phyloP scores from a whole-genome alignment of 164 flowering plant species.

The Litsea cubeba region DNA sequence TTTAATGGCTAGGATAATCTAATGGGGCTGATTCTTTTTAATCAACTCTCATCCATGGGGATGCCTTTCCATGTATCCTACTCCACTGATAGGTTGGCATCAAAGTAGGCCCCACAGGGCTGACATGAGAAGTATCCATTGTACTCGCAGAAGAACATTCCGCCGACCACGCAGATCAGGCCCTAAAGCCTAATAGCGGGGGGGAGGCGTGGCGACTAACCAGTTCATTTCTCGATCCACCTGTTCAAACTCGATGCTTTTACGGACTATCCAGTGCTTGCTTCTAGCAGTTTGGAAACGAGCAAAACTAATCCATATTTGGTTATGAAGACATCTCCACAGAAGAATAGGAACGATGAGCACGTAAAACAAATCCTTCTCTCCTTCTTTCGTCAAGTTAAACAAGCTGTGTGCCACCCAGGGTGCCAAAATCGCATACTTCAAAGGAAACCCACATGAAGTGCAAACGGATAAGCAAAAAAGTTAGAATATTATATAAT shows the following conservation, averaged over 20 bases:
- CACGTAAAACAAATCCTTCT: slow-evolving; percentile 7
- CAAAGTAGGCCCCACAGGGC: too few species aligned
- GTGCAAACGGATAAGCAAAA: not conserved
- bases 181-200: too few species aligned
- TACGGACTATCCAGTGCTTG: slow-evolving; percentile 25
- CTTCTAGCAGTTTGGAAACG: slow-evolving; percentile 20
- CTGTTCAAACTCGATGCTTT: slow-evolving; percentile 36
- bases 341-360: slow-evolving; percentile 7
- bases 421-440: slow-evolving; percentile 13
- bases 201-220: slow-evolving; percentile 10
- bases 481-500: too few species aligned
- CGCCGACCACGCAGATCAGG: too few species aligned
- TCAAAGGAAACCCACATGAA: not conserved
- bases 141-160: too few species aligned
- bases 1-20: too few species aligned
- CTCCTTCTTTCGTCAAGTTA: not conserved
- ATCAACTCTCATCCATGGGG: too few species aligned
- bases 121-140: too few species aligned
- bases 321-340: slow-evolving; percentile 14
- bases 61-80: too few species aligned
- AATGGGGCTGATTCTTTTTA: too few species aligned
- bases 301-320: slow-evolving; percentile 15
- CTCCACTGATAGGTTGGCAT: too few species aligned
- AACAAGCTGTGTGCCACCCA: slow-evolving; percentile 6
- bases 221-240: slow-evolving; percentile 42